These are phyloP conservation scores for Orbilia blumenaviensis DNA, from an alignment of 2,329 filamentous ascomycete species.

Conservation along the genomic window DNA sequence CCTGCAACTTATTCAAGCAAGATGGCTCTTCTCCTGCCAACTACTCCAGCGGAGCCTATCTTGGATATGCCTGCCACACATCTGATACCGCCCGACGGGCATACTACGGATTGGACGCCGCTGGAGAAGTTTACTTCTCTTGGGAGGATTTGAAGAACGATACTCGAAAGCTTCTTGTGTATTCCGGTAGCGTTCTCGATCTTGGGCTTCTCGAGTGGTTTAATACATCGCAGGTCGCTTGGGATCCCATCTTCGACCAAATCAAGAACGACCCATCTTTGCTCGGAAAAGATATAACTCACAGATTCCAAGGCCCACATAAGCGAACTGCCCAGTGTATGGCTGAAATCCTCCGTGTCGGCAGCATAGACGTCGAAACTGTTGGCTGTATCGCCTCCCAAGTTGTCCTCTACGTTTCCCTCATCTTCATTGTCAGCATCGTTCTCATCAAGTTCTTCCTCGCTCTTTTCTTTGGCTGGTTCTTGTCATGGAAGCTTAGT, in stretches of 20 bases:
- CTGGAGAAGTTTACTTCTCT: slow-evolving; percentile 92
- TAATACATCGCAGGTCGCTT: slow-evolving; percentile 78
- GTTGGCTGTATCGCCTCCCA: slow-evolving; percentile 97
- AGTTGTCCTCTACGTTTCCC: slow-evolving; percentile 92
- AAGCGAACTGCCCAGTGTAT: slow-evolving; percentile 87
- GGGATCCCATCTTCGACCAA: slow-evolving; percentile 80
- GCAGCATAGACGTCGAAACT: slow-evolving; percentile 92
- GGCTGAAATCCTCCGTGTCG: slow-evolving; percentile 92
- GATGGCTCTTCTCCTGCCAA: slow-evolving; percentile 86
- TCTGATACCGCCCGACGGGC: slow-evolving; percentile 71
- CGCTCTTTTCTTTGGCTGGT: slow-evolving; percentile 94
- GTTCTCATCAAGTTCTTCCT: slow-evolving; percentile 87
- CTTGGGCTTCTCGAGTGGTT: slow-evolving; percentile 90
- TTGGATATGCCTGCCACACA: slow-evolving; percentile 90
- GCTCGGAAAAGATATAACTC: slow-evolving; percentile 86
- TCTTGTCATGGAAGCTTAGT: slow-evolving; percentile 80
- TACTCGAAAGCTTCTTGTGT: slow-evolving; percentile 89
- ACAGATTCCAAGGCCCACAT: slow-evolving; percentile 80
- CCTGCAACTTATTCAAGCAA: slow-evolving; percentile 89
- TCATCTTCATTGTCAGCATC: slow-evolving; percentile 90
- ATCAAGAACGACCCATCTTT: slow-evolving; percentile 76
- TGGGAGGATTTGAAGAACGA: slow-evolving; percentile 93
- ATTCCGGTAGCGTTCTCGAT: slow-evolving; percentile 92
- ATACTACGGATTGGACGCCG: slow-evolving; percentile 72
- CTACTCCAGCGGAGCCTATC: slow-evolving; percentile 72